phyloP scores from a whole-genome alignment of 352 stramenopile genomes.

The Globisporangium emineosum region DNA sequence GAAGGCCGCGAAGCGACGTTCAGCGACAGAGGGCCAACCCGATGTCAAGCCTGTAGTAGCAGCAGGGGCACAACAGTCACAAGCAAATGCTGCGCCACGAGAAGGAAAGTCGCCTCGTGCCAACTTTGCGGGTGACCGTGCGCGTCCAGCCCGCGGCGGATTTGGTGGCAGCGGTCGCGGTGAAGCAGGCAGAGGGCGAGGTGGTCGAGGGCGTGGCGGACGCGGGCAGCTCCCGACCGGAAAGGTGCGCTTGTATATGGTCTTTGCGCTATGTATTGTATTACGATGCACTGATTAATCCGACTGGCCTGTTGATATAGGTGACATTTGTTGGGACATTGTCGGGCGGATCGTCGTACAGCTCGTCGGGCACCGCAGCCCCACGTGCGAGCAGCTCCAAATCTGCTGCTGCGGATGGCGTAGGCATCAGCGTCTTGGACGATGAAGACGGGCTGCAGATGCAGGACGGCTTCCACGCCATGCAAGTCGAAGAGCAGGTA shows the following conservation, averaged over 20 bases:
- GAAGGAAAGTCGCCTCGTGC: constrained; percentile 35
- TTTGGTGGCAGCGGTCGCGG: constrained; percentile 19
- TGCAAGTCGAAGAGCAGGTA: constrained; percentile 56
- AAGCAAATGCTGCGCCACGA: constrained; percentile 19
- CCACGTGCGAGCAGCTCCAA: constrained; percentile 45
- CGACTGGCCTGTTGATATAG: constrained; percentile 5
- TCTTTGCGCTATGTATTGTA: not conserved
- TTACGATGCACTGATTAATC: not conserved
- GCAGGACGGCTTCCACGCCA: constrained; percentile 43
- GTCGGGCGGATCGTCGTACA: constrained; percentile 78
- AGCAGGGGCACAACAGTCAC: constrained; percentile 21
- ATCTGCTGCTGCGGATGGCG: constrained; percentile 58
- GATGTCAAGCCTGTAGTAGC: constrained; percentile 15
- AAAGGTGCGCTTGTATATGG: constrained; percentile 28
- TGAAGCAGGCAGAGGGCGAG: constrained; percentile 31
- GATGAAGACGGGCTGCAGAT: constrained; percentile 46
- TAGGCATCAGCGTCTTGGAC: constrained; percentile 84
- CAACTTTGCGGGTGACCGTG: constrained; percentile 38
- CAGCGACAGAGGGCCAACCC: constrained; percentile 23
- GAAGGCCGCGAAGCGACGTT: constrained; percentile 61
- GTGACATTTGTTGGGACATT: constrained; percentile 80
- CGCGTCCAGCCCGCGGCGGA: constrained; percentile 18
- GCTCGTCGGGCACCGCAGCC: constrained; percentile 29
- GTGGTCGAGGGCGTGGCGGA: constrained; percentile 43
- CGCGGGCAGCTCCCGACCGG: constrained; percentile 54